Conservation (phyloP, 768 basidiomycete species). For the Serendipita indica region DNA sequence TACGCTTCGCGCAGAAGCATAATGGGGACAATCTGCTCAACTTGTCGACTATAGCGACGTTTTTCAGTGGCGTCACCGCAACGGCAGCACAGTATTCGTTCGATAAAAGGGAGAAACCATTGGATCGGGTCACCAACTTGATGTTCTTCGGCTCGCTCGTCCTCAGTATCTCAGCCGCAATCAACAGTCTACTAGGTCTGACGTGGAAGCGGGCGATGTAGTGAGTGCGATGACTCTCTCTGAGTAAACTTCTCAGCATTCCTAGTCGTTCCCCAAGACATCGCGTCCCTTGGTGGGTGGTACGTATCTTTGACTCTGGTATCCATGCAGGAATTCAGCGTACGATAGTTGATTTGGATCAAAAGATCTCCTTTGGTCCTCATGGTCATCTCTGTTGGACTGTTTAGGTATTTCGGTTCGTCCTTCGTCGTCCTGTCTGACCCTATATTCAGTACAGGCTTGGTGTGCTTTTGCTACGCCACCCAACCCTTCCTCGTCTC, state of each 20-base stretch:
- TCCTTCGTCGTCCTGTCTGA: neutral
- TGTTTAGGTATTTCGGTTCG: slow-evolving; percentile 28
- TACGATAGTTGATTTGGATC: slow-evolving; percentile 68
- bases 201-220: slow-evolving; percentile 78
- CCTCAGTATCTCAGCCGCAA: slow-evolving; percentile 62
- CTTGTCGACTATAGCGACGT: slow-evolving; percentile 61
- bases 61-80: slow-evolving; percentile 62
- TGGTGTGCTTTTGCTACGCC: slow-evolving; percentile 7
- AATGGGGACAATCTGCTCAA: slow-evolving; percentile 55
- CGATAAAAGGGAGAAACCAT: slow-evolving; percentile 24
- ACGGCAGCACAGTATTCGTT: slow-evolving; percentile 50
- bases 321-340: neutral
- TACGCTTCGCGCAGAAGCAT: slow-evolving; percentile 62
- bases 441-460: neutral
- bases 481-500: slow-evolving; percentile 43
- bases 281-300: slow-evolving; percentile 45
- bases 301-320: neutral
- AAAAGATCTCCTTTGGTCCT: slow-evolving; percentile 72
- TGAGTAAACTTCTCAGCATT: slow-evolving; percentile 12
- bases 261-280: slow-evolving; percentile 56
- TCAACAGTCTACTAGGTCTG: slow-evolving; percentile 60
- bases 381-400: slow-evolving; percentile 68
- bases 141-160: slow-evolving; percentile 67
- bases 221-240: slow-evolving; percentile 30
- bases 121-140: slow-evolving; percentile 41